phyloP scores from a whole-genome alignment of 2,329 filamentous ascomycete genomes.

The Claviceps pusilla region DNA sequence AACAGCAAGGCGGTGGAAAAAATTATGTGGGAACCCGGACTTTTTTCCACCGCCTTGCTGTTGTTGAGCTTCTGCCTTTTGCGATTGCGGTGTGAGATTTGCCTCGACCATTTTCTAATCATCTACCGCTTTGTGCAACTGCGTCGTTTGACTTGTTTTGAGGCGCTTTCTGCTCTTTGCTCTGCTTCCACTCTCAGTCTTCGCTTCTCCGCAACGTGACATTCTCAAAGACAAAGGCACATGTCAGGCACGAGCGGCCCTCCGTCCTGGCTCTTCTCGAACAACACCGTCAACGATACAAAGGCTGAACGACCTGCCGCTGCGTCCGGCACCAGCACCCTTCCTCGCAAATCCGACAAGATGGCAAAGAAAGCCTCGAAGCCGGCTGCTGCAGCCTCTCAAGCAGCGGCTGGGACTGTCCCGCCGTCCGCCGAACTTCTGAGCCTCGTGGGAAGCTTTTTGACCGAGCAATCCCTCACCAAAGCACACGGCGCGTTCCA shows the following conservation, averaged over 20 bases:
- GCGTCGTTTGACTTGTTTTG: not conserved
- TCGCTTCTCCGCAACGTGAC: conserved; percentile 3
- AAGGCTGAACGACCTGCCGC: not conserved
- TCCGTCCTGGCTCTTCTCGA: conserved; percentile 30
- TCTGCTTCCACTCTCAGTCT: not conserved
- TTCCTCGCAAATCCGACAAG: conserved; percentile 3
- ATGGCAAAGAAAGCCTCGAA: conserved; percentile 23
- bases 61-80: not conserved
- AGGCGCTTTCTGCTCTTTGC: not conserved
- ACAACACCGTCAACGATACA: conserved; percentile 17
- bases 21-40: too few species aligned
- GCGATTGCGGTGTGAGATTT: not conserved
- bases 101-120: not conserved
- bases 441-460: conserved; percentile 50
- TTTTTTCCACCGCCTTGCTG: conserved; percentile 3
- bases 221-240: conserved; percentile 4
- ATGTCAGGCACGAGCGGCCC: conserved; percentile 20
- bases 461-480: conserved; percentile 50
- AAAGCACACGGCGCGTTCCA: conserved; percentile 46
- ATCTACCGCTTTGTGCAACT: not conserved
- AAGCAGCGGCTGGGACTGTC: conserved; percentile 12
- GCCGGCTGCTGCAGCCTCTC: conserved; percentile 8
- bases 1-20: too few species aligned
- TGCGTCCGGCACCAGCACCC: not conserved
- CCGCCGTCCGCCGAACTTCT: conserved; percentile 48